Evolutionary conservation across 345 rosid genomes (phyloP).

Genomic region (Theobroma cacao): DNA sequence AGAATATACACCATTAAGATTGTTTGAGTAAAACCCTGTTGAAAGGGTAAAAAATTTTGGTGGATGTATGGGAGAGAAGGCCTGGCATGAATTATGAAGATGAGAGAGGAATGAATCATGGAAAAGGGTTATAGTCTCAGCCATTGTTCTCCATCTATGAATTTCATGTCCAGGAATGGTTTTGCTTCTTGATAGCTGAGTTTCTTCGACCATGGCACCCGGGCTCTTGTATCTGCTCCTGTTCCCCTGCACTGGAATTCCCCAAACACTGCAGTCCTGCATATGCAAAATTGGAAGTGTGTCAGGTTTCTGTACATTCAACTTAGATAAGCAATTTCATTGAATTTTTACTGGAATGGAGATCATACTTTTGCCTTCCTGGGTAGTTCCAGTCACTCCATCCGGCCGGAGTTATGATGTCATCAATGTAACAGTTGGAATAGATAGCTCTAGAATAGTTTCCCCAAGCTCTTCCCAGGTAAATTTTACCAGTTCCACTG

Average conservation of each 20-base stretch:
- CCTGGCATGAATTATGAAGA: background rate
- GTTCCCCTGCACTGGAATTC: constrained; percentile 77
- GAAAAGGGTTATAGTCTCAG: constrained; percentile 64
- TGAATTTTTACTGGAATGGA: background rate
- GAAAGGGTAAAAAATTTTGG: background rate
- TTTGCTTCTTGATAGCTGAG: constrained; percentile 48
- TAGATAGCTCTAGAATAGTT: constrained; percentile 68
- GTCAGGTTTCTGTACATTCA: background rate
- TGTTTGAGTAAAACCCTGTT: background rate
- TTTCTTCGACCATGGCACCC: constrained; percentile 71
- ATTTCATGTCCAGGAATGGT: constrained; percentile 52
- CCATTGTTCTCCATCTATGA: constrained; percentile 80
- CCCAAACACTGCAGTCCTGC: constrained; percentile 76
- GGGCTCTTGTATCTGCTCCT: constrained; percentile 61
- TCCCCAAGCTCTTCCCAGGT: constrained; percentile 95
- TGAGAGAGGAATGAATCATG: background rate
- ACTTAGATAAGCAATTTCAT: background rate
- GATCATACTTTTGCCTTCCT: constrained; percentile 52
- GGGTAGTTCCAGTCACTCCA: constrained; percentile 86
- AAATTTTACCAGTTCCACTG: constrained; percentile 71
- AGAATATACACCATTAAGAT: too few species aligned
- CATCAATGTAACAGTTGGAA: constrained; percentile 61
- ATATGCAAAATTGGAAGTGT: background rate
- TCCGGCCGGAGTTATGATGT: constrained; percentile 61
- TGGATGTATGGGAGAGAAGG: background rate